Evolutionary conservation across 2,329 filamentous ascomycete genomes (phyloP), one percentile per base, ranked within the genome.

Genomic region (Venturia aucupariae): DNA sequence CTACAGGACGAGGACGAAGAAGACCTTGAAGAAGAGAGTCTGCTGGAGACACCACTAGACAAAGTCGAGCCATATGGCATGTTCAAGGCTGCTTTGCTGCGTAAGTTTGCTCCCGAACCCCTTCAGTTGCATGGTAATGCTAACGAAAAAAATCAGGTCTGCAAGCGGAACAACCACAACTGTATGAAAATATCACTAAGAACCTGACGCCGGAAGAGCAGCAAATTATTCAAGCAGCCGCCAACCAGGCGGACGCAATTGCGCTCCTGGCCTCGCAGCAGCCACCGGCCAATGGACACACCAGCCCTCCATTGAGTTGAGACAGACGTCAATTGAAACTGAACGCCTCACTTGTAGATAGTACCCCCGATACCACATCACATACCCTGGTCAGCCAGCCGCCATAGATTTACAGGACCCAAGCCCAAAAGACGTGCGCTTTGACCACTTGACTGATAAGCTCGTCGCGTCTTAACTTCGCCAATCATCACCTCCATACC

Each of bases 21-120:
- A 64, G 87, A 97, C 57, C 86, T 95, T 22, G 93, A 97, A 75
- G 94, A 97, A 71, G 93, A 92, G 74, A 89, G 90, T 66, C 81
- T 97, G 62, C 84, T 99, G 2, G 94, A 99, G 76, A 96, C 93
- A 15, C 92, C 93, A 19, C 82, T 99, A 30, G 94, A 99, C 76
- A 94, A 94, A 78, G 83, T 99, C 67, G 94, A 99, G 77, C 92
- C 93, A 2, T 99, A 99, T 72, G 84, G 87, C 73, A 81, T 96
- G 67, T 97, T 99, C 83, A 89, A 91, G 74, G 82, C 84, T 67
- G 87, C 90, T 22, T 80, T 97, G 69, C 77, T 93, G 72, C 89
- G 92, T 96, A 86, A 76, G 90, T 85, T 44, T 44, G n/a, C 24
- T 5, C 24, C 19, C 19, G 13, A 8, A 15, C 6, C 44, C 35